Evolutionary conservation across 345 rosid genomes (phyloP), one percentile per base, ranked within the genome.

Genomic region (Acer negundo): DNA sequence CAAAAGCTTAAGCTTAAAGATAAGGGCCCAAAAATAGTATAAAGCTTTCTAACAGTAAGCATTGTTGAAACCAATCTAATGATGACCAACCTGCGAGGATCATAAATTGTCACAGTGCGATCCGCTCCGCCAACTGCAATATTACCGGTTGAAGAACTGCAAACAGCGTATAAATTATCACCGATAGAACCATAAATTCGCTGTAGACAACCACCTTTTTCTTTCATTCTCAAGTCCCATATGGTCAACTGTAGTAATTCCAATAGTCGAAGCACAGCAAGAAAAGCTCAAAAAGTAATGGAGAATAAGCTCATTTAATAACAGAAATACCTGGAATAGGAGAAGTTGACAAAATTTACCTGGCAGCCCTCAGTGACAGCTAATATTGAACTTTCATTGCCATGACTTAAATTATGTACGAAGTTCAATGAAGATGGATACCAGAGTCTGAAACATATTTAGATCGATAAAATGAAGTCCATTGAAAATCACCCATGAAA

Each of bases 111-210:
- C 61, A 91, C 90, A 1, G 90, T 85, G 62, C 92, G 92, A 82
- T 89, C 93, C 80, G 89, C 89, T 42, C 93, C 95, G 66, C 90
- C 93, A 12, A 88, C 90, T 65, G 93, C 92, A 58, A 91, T 73
- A 73, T 81, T 83, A 46, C 92, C 89, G 17, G 81, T 77, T 35
- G 89, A 77, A 26, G 93, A 89, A 79, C 89, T 73, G 79, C 90
- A 89, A 53, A 88, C 90, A 67, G 92, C 78, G 75, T 89, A 91
- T 66, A 87, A 74, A 66, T 42, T 75, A 79, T 89, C 87, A 74
- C 95, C 93, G 72, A 82, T 40, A 64, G 95, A 84, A 74, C 93
- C 90, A 79, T 84, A 86, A 75, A 89, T 83, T 53, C 93, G 87
- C 28, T 78, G 86, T 10, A 89, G 55, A 67, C 93, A 91, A 67